Conservation (phyloP, 768 basidiomycete genomes). For the Kwoniella dendrophila region DNA sequence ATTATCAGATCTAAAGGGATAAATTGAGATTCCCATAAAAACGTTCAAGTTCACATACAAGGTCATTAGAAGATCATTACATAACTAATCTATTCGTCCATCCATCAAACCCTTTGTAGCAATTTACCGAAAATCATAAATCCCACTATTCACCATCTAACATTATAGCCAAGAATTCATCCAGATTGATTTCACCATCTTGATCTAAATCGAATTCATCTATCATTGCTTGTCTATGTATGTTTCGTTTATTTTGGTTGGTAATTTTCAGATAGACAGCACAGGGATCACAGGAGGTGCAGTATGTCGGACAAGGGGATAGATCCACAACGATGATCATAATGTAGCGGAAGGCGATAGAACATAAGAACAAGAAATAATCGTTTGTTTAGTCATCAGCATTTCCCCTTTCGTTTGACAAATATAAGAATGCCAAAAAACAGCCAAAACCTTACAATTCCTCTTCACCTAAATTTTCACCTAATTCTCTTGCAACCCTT, state of each 20-base stretch:
- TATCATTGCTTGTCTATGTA: constrained; percentile 95
- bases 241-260: neutral
- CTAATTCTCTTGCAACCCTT: constrained; percentile 94
- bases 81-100: neutral
- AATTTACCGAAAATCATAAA: too few species aligned
- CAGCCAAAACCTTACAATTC: constrained; percentile 97
- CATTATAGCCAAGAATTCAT: constrained; percentile 97
- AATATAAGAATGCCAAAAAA: constrained; percentile 39
- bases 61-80: neutral
- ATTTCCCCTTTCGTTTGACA: too few species aligned
- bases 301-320: neutral
- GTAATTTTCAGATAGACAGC: constrained; percentile 24
- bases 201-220: constrained; percentile 99
- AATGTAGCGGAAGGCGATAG: neutral
- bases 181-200: constrained; percentile 94
- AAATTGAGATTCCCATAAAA: too few species aligned
- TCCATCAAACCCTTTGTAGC: neutral
- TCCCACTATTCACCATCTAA: constrained; percentile 67
- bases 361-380: neutral
- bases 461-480: constrained; percentile 90
- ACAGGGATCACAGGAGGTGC: neutral
- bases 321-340: neutral
- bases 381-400: neutral
- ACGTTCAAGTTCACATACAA: too few species aligned
- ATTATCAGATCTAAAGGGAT: too few species aligned